Percentiles rank a stretch among this genome's conserved stretches.
phyloP scores from a whole-genome alignment of 441 rosid genomes.

The Macaranga tanarius region DNA sequence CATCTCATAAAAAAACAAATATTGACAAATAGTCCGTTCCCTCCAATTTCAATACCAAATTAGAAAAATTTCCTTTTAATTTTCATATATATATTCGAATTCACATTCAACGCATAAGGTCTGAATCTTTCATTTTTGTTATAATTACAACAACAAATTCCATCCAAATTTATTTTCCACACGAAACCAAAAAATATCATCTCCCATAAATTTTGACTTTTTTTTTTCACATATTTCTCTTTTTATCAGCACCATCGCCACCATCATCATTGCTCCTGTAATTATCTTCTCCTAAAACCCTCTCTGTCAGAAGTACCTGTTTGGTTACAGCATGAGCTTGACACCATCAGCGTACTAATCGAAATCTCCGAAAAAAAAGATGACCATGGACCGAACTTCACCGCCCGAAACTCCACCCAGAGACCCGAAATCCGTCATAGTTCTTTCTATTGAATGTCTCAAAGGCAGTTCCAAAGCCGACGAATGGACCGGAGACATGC shows the following conservation, averaged over 20 bases:
- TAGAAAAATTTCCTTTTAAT: neutral
- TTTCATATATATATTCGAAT: neutral
- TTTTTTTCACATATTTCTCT: no score
- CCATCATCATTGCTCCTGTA: no score
- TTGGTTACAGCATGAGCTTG: neutral
- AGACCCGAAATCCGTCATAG: slow-evolving; percentile 37
- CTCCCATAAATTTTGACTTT: neutral
- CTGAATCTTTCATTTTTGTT: neutral
- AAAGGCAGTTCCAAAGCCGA: slow-evolving; percentile 85
- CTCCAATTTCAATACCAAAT: neutral
- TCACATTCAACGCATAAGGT: neutral
- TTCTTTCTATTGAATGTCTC: slow-evolving; percentile 81
- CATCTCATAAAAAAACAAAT: no score
- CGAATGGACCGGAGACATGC: slow-evolving; percentile 94
- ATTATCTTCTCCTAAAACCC: neutral
- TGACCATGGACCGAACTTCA: slow-evolving; percentile 52
- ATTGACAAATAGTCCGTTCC: neutral
- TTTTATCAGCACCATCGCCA: neutral
- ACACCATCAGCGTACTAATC: neutral
- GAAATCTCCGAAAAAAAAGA: slow-evolving; percentile 1
- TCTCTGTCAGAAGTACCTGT: neutral
- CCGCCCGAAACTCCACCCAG: slow-evolving; percentile 37
- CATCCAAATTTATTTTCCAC: neutral
- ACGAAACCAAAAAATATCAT: neutral
- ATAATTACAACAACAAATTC: no score